Base-by-base conservation (phyloP, 352 stramenopile species). In the Phytophthora gonapodyides region DNA sequence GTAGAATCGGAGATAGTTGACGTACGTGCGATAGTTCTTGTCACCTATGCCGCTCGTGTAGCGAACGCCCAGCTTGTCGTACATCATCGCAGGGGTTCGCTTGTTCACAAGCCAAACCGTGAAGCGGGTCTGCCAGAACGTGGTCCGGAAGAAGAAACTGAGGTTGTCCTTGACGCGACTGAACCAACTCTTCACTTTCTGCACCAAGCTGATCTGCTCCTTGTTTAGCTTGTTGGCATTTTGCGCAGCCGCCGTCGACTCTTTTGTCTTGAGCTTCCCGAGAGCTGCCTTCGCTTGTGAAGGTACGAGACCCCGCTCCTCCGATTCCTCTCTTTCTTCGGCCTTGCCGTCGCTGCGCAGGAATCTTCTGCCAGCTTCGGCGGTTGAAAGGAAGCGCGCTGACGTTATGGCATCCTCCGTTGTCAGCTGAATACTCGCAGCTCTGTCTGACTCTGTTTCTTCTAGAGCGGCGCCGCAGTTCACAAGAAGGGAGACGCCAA, bases 1-100 rank as follows among this genome's bases (percentile, higher is more conserved):
- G 34, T 68, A 68, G 21, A 51, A 48, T 11, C 53, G 19, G 7
- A 64, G 3, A 37, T 58, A 68, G 3, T 68, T 48, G 53, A 38
- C 17, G 53, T 58, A 66, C 21, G 49, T 47, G n/a, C 49, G 49
- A 17, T 66, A 66, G 24, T 60, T 61, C 35, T 61, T 66, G 58
- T 66, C 48, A 17, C 2, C 8, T 0, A 10, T 5, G 5, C 47
- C 57, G 7, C 24, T 55, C 3, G 58, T 61, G 0, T 61, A 33
- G 16, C 38, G 44, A 43, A 66, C 42, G 7, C 43, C 47, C 11
- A 66, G 30, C 17, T 36, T 54, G 21, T 66, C 11, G 13, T 61
- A 66, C 58, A 66, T 61, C 17, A 31, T 37, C 19, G 10, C 34
- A 16, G 57, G 58, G 0, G 49, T 61, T 21, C 37, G 35, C 41